phyloP scores from a whole-genome alignment of 805 yeast genomes.

The Clavispora phyllophila region DNA sequence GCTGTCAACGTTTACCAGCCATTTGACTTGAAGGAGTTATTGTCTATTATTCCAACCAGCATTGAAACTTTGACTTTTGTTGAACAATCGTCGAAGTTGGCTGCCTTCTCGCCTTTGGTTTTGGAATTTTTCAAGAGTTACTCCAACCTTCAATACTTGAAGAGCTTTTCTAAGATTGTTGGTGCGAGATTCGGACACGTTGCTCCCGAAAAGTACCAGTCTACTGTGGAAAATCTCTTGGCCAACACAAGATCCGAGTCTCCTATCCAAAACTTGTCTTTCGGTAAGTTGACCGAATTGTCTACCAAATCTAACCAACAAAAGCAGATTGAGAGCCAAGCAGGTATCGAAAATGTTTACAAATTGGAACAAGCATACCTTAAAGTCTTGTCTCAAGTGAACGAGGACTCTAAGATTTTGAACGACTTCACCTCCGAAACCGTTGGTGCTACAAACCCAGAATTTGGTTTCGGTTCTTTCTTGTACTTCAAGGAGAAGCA shows the following conservation, averaged over 20 bases:
- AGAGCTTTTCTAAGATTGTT: conserved; percentile 47
- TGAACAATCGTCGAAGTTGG: conserved; percentile 49
- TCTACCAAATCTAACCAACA: conserved; percentile 25
- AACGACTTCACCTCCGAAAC: conserved; percentile 50
- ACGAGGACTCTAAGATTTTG: conserved; percentile 50
- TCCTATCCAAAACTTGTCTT: conserved; percentile 59
- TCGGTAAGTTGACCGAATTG: conserved; percentile 44
- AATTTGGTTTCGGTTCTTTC: conserved; percentile 79
- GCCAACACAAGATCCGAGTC: conserved; percentile 45
- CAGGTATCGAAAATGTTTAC: conserved; percentile 44
- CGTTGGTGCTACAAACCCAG: conserved; percentile 60
- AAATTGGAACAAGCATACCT: conserved; percentile 70
- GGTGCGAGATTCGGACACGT: conserved; percentile 53
- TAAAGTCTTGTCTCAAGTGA: conserved; percentile 68
- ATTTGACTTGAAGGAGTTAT: conserved; percentile 51
- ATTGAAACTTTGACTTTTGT: conserved; percentile 55
- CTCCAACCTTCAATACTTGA: conserved; percentile 42
- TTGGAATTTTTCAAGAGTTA: conserved; percentile 68
- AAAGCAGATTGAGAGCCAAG: conserved; percentile 16
- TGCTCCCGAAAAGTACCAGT: conserved; percentile 28
- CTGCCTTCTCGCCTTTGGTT: conserved; percentile 59
- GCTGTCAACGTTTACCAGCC: conserved; percentile 70
- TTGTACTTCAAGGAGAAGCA: conserved; percentile 53
- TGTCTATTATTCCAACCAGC: conserved; percentile 47
- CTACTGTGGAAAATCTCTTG: conserved; percentile 45